Conservation (phyloP, 768 basidiomycete genomes). For the Lentinula sp. region DNA sequence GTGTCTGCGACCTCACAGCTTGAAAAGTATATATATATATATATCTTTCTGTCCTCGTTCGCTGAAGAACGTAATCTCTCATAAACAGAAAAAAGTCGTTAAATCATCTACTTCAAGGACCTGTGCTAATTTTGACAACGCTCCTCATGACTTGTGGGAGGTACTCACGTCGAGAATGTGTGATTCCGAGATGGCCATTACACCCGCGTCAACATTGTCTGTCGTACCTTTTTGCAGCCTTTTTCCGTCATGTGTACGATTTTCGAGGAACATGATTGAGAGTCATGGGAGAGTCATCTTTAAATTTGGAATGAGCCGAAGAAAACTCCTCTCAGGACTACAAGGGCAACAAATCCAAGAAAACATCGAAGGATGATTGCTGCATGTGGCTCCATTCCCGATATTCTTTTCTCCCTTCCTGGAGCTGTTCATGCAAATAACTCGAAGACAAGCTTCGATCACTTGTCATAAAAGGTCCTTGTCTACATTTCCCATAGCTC, state of each 20-base stretch:
- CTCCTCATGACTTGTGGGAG: not conserved
- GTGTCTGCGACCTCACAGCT: conserved; percentile 41
- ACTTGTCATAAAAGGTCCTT: not conserved
- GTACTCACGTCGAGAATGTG: not conserved
- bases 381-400: not conserved
- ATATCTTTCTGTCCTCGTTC: not conserved
- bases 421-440: not conserved
- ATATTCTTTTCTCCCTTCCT: not conserved
- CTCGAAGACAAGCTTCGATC: not conserved
- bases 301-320: not conserved
- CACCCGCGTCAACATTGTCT: not conserved
- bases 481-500: not conserved
- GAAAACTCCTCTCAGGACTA: not conserved
- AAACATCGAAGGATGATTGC: not conserved
- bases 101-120: too few species aligned
- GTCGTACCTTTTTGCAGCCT: too few species aligned
- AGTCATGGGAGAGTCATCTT: not conserved
- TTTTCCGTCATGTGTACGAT: not conserved
- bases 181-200: not conserved
- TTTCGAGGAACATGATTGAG: not conserved
- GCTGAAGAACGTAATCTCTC: not conserved
- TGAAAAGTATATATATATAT: conserved; percentile 5
- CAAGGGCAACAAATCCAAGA: not conserved
- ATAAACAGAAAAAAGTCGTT: too few species aligned
- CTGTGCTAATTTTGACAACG: not conserved